Evolutionary conservation across 2,329 filamentous ascomycete genomes (phyloP).

Genomic region (Fusarium burgessii): DNA sequence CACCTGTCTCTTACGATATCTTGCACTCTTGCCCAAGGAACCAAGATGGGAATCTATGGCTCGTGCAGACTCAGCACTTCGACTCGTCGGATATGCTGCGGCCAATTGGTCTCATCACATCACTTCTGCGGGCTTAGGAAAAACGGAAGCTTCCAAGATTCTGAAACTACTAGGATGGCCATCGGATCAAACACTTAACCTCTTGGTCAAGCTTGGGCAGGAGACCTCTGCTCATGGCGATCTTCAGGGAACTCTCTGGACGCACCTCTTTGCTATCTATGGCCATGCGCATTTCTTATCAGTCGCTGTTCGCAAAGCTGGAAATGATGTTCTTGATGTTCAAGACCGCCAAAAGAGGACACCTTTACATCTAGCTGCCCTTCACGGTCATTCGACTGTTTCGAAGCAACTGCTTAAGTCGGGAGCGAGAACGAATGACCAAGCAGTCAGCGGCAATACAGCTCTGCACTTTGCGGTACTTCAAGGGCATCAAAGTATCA

Average conservation of each 20-base stretch:
- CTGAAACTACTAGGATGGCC: constrained; percentile 4
- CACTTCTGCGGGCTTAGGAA: not conserved
- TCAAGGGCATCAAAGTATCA: not conserved
- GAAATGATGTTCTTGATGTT: not conserved
- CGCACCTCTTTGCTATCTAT: not conserved
- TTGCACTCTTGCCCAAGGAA: constrained; percentile 3
- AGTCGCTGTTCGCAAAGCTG: not conserved
- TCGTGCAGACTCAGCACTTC: not conserved
- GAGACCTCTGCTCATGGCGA: not conserved
- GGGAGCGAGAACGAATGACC: not conserved
- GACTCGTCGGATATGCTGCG: not conserved
- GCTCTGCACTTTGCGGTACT: not conserved
- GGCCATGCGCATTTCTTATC: not conserved
- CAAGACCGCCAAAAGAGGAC: not conserved
- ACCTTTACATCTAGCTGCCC: not conserved
- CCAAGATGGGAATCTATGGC: not conserved
- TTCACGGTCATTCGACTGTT: not conserved
- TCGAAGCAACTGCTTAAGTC: constrained; percentile 7
- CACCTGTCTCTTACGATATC: not conserved
- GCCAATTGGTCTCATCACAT: not conserved
- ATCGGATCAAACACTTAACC: not conserved
- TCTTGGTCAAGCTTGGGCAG: not conserved
- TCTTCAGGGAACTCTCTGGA: not conserved
- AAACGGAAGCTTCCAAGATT: not conserved
- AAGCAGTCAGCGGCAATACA: not conserved